Evolutionary conservation across 208 protist species (phyloP).

Genomic region (Crithidia brevicula): DNA sequence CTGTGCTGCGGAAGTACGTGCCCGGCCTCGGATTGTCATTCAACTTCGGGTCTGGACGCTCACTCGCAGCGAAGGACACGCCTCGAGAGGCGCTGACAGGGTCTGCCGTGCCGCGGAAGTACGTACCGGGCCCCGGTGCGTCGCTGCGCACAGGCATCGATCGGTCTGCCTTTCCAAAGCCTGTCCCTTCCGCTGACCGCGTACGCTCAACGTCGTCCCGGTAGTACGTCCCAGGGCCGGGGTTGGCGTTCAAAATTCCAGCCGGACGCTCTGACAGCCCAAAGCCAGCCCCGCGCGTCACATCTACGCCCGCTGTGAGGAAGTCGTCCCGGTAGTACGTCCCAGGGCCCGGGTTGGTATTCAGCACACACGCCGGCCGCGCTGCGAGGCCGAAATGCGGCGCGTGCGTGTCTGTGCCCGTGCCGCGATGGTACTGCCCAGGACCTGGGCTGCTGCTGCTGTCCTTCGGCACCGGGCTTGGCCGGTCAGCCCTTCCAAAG

Average conservation of each 20-base stretch:
- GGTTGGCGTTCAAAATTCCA: conserved; percentile 1
- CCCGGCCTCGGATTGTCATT: conserved; percentile 15
- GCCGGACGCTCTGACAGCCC: neutral
- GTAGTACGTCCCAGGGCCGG: conserved; percentile 39
- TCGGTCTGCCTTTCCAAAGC: conserved; percentile 11
- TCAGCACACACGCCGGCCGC: conserved; percentile 17
- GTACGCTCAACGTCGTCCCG: neutral
- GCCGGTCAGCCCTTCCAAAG: conserved; percentile 20
- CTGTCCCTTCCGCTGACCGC: neutral
- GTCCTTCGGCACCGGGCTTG: neutral
- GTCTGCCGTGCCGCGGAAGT: conserved; percentile 14
- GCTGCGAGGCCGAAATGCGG: conserved; percentile 6
- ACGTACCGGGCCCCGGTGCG: conserved; percentile 30
- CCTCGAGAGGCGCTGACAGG: neutral
- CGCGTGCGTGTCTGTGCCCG: conserved; percentile 28
- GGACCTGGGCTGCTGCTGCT: conserved; percentile 15
- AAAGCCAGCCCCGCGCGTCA: neutral
- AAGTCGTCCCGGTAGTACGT: conserved; percentile 22
- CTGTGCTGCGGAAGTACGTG: conserved; percentile 11
- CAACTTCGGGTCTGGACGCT: conserved; percentile 12
- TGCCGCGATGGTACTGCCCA: conserved; percentile 9
- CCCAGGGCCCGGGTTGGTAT: conserved; percentile 32
- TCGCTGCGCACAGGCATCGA: neutral
- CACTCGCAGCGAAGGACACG: conserved; percentile 3
- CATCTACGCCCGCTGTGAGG: neutral